Conservation (phyloP, 176 grass and related monocot species). For the maize (Zea mays) region DNA sequence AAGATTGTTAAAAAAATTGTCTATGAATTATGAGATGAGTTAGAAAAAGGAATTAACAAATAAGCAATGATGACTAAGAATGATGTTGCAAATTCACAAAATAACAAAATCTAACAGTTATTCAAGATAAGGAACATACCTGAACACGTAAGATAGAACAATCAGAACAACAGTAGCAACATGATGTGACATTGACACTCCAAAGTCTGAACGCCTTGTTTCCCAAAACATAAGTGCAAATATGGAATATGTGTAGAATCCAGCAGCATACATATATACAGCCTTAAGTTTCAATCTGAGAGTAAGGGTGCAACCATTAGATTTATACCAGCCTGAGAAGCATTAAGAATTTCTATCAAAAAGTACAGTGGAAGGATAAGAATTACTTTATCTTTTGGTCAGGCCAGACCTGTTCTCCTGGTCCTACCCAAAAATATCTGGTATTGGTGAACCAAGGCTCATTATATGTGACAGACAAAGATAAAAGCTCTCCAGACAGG, state of each 20-base stretch:
- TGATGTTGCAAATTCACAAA: not conserved
- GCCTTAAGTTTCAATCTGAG: conserved; percentile 73
- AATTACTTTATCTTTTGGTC: conserved; percentile 83
- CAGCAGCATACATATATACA: conserved; percentile 85
- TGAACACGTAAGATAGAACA: conserved; percentile 72
- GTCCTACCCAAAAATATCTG: conserved; percentile 79
- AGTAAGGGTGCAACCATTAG: conserved; percentile 30
- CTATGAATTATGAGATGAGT: not conserved
- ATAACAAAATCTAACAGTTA: conserved; percentile 14
- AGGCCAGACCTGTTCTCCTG: conserved; percentile 80
- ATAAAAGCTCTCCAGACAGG: conserved; percentile 75
- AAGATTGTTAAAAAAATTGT: not conserved
- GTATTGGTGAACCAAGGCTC: conserved; percentile 90
- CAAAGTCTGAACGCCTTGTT: conserved; percentile 80
- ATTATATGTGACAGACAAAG: conserved; percentile 78
- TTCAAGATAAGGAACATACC: conserved; percentile 41
- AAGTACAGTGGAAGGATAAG: not conserved
- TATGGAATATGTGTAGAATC: conserved; percentile 85
- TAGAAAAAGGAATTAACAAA: not conserved
- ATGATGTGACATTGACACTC: conserved; percentile 81
- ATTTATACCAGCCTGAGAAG: conserved; percentile 13
- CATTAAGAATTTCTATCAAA: conserved; percentile 11
- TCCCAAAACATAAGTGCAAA: conserved; percentile 92
- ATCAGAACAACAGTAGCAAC: conserved; percentile 67
- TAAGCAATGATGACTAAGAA: not conserved